Evolutionary conservation across 345 rosid genomes (phyloP).

Genomic region (Psidium friedrichsthalianum): DNA sequence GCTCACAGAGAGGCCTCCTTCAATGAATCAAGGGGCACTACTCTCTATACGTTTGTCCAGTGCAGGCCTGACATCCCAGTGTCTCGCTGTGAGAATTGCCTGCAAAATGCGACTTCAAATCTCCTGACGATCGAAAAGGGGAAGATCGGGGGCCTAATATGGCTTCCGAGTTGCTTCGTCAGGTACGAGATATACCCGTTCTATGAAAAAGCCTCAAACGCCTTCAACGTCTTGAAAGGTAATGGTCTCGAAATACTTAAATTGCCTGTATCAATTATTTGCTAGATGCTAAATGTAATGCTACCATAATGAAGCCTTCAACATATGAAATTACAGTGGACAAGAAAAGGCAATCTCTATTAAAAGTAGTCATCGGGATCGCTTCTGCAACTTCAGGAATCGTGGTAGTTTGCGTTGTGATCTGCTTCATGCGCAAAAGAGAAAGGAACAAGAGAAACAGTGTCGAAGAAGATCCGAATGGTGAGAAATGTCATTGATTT

Average conservation of each 20-base stretch:
- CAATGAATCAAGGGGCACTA: background rate
- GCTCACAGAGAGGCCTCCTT: background rate
- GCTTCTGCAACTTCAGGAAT: too few species aligned
- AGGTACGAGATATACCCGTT: conserved; percentile 16
- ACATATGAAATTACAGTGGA: too few species aligned
- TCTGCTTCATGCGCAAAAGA: too few species aligned
- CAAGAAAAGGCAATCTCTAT: too few species aligned
- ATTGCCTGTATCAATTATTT: background rate
- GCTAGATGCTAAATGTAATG: background rate
- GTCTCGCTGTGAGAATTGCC: conserved; percentile 2
- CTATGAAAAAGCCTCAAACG: background rate
- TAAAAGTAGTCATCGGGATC: too few species aligned
- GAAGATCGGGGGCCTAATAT: background rate
- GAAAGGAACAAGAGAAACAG: too few species aligned
- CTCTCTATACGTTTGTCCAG: conserved; percentile 8
- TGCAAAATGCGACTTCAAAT: background rate
- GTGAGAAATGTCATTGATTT: too few species aligned
- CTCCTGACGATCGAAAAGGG: background rate
- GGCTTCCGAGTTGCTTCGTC: conserved; percentile 19
- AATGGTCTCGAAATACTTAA: background rate
- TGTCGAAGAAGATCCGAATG: too few species aligned
- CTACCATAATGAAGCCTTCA: too few species aligned
- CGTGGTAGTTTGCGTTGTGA: too few species aligned
- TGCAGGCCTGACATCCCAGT: conserved; percentile 5
- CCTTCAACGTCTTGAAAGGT: background rate